These are phyloP conservation scores for Scleromitrula shiraiana DNA, from an alignment of 2,329 filamentous ascomycete species.

Conservation along the genomic window DNA sequence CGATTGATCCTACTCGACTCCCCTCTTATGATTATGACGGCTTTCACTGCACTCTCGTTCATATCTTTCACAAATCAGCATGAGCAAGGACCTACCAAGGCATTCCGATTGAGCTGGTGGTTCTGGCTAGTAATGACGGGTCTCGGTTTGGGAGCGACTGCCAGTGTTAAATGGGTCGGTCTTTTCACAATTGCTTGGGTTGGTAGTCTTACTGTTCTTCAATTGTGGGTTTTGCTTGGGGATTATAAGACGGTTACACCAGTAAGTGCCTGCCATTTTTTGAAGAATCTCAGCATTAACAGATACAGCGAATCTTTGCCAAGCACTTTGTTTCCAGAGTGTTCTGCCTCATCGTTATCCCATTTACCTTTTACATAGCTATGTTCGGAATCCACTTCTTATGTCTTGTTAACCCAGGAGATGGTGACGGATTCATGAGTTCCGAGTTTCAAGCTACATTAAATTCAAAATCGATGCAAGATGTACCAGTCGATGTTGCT, in stretches of 20 bases:
- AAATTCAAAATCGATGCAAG: slow-evolving; percentile 94
- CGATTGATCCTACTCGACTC: slow-evolving; percentile 94
- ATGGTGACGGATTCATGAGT: slow-evolving; percentile 99
- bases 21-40: slow-evolving; percentile 86
- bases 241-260: slow-evolving; percentile 80
- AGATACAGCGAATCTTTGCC: slow-evolving; percentile 61
- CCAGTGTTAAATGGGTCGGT: slow-evolving; percentile 98
- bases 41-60: slow-evolving; percentile 83
- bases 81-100: slow-evolving; percentile 80
- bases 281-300: slow-evolving; percentile 20
- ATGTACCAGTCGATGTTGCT: slow-evolving; percentile 84
- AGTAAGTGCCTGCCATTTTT: slow-evolving; percentile 36
- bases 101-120: slow-evolving; percentile 91
- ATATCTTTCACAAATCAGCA: slow-evolving; percentile 94
- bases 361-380: slow-evolving; percentile 81
- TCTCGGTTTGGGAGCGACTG: slow-evolving; percentile 78
- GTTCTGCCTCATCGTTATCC: slow-evolving; percentile 88
- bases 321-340: slow-evolving; percentile 90
- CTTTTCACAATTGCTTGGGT: slow-evolving; percentile 99
- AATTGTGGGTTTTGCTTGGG: slow-evolving; percentile 91
- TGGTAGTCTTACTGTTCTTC: slow-evolving; percentile 77
- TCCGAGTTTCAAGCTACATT: slow-evolving; percentile 97
- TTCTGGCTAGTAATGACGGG: slow-evolving; percentile 91
- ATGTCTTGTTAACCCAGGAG: slow-evolving; percentile 87
- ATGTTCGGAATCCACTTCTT: slow-evolving; percentile 98